A percentile compares a stretch with the other conserved stretches of the same genome.
phyloP scores from a whole-genome alignment of 208 protist species.

The Strigomonas galati region DNA sequence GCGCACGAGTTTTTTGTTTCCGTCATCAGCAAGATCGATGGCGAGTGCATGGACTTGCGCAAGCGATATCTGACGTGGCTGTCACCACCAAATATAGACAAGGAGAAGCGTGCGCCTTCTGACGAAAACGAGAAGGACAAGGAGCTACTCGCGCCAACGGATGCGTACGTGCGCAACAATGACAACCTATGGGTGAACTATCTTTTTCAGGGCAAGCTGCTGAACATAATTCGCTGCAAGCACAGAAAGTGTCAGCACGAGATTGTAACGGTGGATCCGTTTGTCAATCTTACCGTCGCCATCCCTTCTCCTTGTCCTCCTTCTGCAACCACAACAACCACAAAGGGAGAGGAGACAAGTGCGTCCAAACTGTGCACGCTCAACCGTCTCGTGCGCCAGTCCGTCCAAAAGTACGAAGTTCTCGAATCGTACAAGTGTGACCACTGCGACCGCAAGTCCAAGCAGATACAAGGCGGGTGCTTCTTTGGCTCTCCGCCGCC shows the following conservation, averaged over 20 bases:
- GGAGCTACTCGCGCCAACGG: not conserved
- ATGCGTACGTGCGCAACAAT: not conserved
- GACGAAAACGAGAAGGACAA: not conserved
- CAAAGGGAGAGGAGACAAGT: not conserved
- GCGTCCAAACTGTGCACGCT: not conserved
- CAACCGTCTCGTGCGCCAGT: slow-evolving; percentile 23
- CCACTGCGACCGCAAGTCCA: slow-evolving; percentile 29
- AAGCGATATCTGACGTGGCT: slow-evolving; percentile 15
- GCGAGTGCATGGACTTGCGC: slow-evolving; percentile 49
- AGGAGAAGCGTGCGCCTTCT: not conserved
- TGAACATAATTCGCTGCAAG: slow-evolving; percentile 80
- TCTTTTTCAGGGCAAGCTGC: slow-evolving; percentile 51
- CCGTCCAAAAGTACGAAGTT: slow-evolving; percentile 38
- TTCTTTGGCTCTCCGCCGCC: slow-evolving; percentile 49
- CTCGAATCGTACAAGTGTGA: slow-evolving; percentile 73
- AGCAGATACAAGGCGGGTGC: slow-evolving; percentile 61
- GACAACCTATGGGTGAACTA: slow-evolving; percentile 72
- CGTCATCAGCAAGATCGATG: slow-evolving; percentile 57
- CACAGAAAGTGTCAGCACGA: slow-evolving; percentile 55
- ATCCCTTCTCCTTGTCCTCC: slow-evolving; percentile 7
- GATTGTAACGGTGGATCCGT: slow-evolving; percentile 70
- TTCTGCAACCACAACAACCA: not conserved
- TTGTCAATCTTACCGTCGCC: slow-evolving; percentile 50
- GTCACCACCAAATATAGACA: not conserved
- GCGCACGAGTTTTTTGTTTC: slow-evolving; percentile 78